Conservation (phyloP, 2,329 filamentous ascomycete genomes). For the Rhynchosporium graminicola region DNA sequence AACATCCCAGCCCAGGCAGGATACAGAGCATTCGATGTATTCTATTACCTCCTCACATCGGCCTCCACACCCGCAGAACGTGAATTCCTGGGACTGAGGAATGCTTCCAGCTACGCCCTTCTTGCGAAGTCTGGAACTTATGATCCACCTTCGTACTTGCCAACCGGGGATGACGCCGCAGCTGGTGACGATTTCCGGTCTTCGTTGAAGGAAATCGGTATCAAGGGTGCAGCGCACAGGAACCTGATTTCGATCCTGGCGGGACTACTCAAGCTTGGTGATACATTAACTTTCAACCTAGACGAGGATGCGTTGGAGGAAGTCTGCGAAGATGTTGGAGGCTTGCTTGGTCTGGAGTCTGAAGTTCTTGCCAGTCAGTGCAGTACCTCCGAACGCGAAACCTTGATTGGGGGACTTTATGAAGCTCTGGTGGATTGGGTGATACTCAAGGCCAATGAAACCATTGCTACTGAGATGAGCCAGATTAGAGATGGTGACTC, state of each 20-base stretch:
- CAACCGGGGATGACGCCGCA: conserved; percentile 88
- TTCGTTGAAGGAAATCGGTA: conserved; percentile 86
- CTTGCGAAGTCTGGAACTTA: conserved; percentile 85
- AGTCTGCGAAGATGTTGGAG: conserved; percentile 86
- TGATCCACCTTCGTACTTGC: conserved; percentile 81
- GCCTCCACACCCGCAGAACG: conserved; percentile 85
- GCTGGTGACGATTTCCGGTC: conserved; percentile 90
- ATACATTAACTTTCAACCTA: conserved; percentile 81
- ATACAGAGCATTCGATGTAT: conserved; percentile 93
- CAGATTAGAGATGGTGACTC: conserved; percentile 66
- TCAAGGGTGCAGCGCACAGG: conserved; percentile 81
- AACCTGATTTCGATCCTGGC: conserved; percentile 84
- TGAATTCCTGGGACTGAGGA: conserved; percentile 81
- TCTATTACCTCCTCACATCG: conserved; percentile 94
- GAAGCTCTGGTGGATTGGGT: conserved; percentile 96
- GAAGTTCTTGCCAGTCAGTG: conserved; percentile 78
- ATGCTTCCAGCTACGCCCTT: conserved; percentile 74
- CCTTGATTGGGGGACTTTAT: conserved; percentile 83
- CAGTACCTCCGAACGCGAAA: conserved; percentile 79
- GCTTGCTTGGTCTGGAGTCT: conserved; percentile 82
- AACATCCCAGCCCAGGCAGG: conserved; percentile 78
- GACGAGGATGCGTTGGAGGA: conserved; percentile 84
- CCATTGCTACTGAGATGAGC: conserved; percentile 76
- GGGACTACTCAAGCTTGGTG: conserved; percentile 86
- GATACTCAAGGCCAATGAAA: conserved; percentile 80